Conservation (phyloP, 1,139 yeast genomes). For the Kazachstania sp. region DNA sequence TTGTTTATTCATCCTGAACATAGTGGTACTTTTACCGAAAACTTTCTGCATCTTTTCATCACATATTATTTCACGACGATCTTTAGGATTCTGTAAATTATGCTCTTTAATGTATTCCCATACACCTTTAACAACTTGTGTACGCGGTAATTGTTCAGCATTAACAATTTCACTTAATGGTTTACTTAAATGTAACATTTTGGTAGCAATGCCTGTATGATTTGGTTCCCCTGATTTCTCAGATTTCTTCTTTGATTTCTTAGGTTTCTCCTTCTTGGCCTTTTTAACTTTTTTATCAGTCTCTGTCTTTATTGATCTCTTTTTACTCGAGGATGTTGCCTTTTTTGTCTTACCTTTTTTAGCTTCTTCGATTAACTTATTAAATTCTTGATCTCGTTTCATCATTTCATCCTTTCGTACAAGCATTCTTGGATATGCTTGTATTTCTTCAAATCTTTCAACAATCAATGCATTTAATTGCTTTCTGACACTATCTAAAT, state of each 20-base stretch:
- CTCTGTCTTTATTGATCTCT: conserved; percentile 5
- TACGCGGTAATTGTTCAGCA: conserved; percentile 45
- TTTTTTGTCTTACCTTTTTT: conserved; percentile 4
- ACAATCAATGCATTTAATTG: conserved; percentile 54
- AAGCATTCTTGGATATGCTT: conserved; percentile 24
- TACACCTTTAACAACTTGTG: conserved; percentile 60
- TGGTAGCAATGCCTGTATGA: conserved; percentile 13
- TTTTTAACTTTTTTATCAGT: conserved; percentile 4
- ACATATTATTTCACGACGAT: conserved; percentile 58
- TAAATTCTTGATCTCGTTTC: conserved; percentile 29
- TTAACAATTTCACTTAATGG: conserved; percentile 43
- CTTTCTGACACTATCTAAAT: conserved; percentile 47
- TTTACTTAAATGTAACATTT: conserved; percentile 37
- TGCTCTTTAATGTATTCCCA: conserved; percentile 68
- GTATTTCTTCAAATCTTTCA: conserved; percentile 47
- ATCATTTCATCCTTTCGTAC: conserved; percentile 24
- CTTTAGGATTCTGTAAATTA: conserved; percentile 59
- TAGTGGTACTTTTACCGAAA: conserved; percentile 53
- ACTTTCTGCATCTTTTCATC: conserved; percentile 53
- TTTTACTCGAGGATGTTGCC: background rate
- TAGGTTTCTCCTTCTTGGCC: background rate
- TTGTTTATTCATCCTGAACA: conserved; percentile 62
- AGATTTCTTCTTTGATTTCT: conserved; percentile 8
- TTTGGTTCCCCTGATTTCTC: conserved; percentile 26
- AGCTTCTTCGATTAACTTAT: conserved; percentile 12